Base-by-base conservation (phyloP, 1,284 basidiomycete species). In the Marasmius oreades region DNA sequence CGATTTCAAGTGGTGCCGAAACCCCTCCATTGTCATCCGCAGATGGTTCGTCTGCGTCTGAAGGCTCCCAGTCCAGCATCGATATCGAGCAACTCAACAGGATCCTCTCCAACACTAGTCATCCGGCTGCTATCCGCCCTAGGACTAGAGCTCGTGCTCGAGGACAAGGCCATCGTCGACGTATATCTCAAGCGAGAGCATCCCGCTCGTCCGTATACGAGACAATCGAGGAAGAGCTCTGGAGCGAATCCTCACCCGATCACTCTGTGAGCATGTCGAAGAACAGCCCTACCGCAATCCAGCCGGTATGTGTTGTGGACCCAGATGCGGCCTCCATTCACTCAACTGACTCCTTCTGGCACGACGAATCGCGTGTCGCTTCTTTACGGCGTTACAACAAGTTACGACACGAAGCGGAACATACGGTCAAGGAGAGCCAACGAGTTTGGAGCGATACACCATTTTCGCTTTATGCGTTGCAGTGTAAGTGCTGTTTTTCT, bases 121-220 rank as follows among this genome's bases (percentile, higher is more conserved):
- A 59, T 45, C 60, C 60, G 58, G 66, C 47, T 12, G 24, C 47
- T 5, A 16, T 50, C 16, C 47, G 47, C 14, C 42, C 52, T 73
- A 73, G 20, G 77, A 64, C 22, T 6, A 75, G 80, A 23, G 69
- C 80, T 16, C 75, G 82, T 18, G 76, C 81, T 36, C 77, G 80
- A 16, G 85, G 86, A 1, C 77, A 80, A 44, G 85, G 86, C 6
- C 88, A 90, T 66, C 84, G 84, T 51, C 83, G 85, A 51, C 80
- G 86, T 2, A 78, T 82, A 51, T 89, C 88, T 11, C 78, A 84
- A 54, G 77, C 79, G 45, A 80, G 79, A 23, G 77, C 78, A 12
- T 86, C 86, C 10, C 77, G 85, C 2, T 74, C 82, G 0, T 91
- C 89, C 0, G 77, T 89, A 1, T 90, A 90, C 59, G 88, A 90